Conservation (phyloP, 495 filamentous ascomycete species). For the Gamarada debralockiae region DNA sequence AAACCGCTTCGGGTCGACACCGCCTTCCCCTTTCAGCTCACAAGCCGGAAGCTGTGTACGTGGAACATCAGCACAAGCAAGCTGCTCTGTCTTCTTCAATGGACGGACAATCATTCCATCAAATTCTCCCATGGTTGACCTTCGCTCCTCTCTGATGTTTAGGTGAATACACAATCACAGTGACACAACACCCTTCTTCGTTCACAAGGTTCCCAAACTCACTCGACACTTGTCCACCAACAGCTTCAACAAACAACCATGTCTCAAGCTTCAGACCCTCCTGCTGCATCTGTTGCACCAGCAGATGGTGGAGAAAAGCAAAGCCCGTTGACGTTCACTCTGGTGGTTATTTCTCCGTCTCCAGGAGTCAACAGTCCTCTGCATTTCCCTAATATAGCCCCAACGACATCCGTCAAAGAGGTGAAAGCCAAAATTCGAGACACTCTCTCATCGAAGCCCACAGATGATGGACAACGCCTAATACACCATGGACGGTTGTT, state of each 20-base stretch:
- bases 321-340: constrained; percentile 36
- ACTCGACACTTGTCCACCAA: neutral
- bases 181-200: too few relatives aligned
- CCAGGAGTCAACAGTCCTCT: constrained; percentile 49
- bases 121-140: too few relatives aligned
- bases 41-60: too few relatives aligned
- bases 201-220: too few relatives aligned
- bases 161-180: too few relatives aligned
- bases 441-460: constrained; percentile 47
- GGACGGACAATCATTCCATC: too few relatives aligned
- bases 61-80: too few relatives aligned
- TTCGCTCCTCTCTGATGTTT: too few relatives aligned
- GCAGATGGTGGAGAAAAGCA: constrained; percentile 17
- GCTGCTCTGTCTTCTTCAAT: too few relatives aligned
- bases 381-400: constrained; percentile 47
- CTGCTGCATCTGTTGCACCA: constrained; percentile 5
- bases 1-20: too few relatives aligned
- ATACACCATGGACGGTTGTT: constrained; percentile 65
- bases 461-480: constrained; percentile 54
- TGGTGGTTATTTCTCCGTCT: constrained; percentile 65
- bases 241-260: constrained; percentile 6
- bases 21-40: too few relatives aligned
- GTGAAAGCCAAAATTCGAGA: constrained; percentile 58
- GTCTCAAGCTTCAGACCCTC: constrained; percentile 10
- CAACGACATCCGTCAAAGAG: constrained; percentile 52